Conservation (phyloP, 768 basidiomycete species). For the Suillus americanus region DNA sequence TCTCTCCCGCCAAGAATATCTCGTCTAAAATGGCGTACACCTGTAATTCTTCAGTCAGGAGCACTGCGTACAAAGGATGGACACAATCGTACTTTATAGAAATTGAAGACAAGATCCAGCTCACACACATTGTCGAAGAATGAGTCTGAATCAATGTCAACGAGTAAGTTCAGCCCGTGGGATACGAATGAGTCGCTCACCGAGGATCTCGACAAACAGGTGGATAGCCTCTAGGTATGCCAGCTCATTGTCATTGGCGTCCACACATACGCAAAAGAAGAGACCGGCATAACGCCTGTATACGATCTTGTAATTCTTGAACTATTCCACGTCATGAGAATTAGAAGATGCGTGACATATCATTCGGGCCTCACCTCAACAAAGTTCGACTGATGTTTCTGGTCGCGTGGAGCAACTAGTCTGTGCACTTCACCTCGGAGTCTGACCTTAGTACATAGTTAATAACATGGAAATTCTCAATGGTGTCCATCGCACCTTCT, state of each 20-base stretch:
- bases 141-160: conserved; percentile 57
- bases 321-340: conserved; percentile 47
- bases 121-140: conserved; percentile 99
- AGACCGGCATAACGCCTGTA: conserved; percentile 96
- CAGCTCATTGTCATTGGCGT: conserved; percentile 97
- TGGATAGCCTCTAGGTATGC: conserved; percentile 98
- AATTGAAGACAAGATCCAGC: conserved; percentile 97
- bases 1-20: conserved; percentile 96
- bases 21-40: conserved; percentile 99
- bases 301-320: conserved; percentile 96
- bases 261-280: conserved; percentile 97
- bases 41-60: conserved; percentile 35
- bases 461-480: not conserved
- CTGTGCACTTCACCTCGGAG: conserved; percentile 96
- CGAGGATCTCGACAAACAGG: conserved; percentile 95
- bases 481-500: conserved; percentile 66
- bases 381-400: conserved; percentile 99
- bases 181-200: conserved; percentile 42
- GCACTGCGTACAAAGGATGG: conserved; percentile 6
- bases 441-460: conserved; percentile 59
- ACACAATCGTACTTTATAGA: conserved; percentile 73
- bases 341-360: not conserved
- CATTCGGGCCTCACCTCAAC: conserved; percentile 68
- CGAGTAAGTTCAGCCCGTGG: not conserved
- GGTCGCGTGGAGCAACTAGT: conserved; percentile 92